Percentiles rank a stretch among this genome's conserved stretches.
phyloP scores from a whole-genome alignment of 2,329 filamentous ascomycete species.

The Fusarium brachygibbosum region DNA sequence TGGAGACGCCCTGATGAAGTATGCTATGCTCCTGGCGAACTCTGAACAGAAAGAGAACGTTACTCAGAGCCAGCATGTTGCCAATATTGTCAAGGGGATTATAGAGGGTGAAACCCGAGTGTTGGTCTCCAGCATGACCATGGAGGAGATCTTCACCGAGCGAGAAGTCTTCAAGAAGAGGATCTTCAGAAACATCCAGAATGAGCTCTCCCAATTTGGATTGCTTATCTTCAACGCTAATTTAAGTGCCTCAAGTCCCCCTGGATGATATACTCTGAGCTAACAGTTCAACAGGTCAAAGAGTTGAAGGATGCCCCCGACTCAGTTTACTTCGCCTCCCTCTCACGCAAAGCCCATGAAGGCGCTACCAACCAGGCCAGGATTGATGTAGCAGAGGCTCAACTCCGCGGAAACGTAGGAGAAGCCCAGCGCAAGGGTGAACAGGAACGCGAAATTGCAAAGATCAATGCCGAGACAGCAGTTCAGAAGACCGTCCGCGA shows the following conservation, averaged over 20 bases:
- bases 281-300: slow-evolving; percentile 65
- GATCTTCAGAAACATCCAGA: slow-evolving; percentile 81
- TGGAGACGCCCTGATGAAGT: slow-evolving; percentile 80
- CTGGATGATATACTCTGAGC: neutral
- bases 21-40: slow-evolving; percentile 82
- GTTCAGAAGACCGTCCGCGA: slow-evolving; percentile 88
- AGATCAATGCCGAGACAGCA: slow-evolving; percentile 88
- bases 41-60: slow-evolving; percentile 61
- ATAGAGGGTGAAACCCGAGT: slow-evolving; percentile 90
- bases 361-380: slow-evolving; percentile 84
- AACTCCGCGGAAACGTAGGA: slow-evolving; percentile 77
- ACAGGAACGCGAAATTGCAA: slow-evolving; percentile 87
- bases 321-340: slow-evolving; percentile 85
- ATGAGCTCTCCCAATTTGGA: slow-evolving; percentile 84
- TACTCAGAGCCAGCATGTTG: slow-evolving; percentile 71
- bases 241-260: slow-evolving; percentile 47
- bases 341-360: slow-evolving; percentile 87
- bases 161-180: slow-evolving; percentile 82
- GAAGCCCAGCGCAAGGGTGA: slow-evolving; percentile 83
- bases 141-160: slow-evolving; percentile 89
- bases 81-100: slow-evolving; percentile 89
- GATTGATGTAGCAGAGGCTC: slow-evolving; percentile 75
- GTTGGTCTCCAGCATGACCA: slow-evolving; percentile 89
- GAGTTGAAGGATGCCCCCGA: slow-evolving; percentile 86
- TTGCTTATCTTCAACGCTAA: slow-evolving; percentile 80